Base-by-base conservation (phyloP, 148 eudicot species). In the Chenopodium quinoa region DNA sequence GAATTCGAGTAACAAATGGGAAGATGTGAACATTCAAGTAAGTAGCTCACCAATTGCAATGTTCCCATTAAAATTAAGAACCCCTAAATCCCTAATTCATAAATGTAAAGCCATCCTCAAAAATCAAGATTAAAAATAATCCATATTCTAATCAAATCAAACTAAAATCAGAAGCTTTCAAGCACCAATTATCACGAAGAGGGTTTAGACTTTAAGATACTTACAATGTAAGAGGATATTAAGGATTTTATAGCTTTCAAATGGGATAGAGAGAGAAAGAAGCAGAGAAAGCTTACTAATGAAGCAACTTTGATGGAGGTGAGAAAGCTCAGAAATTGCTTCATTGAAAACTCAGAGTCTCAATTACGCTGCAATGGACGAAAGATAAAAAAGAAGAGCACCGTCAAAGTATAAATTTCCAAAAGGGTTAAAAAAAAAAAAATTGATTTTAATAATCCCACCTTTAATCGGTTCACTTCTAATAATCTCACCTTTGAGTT, bases 51-150 rank as follows among this genome's bases (percentile, higher is more conserved):
- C 62, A 82, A 81, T 78, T 81, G 37, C 71, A 64, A 50, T 52
- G 34, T 37, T 66, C 87, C 84, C 84, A 85, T 81, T 70, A 85
- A 78, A 70, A 75, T 80, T 23, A 76, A 69, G 60, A 77, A 1
- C 69, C 23, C 23, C 23, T 23, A 23, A 23, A 23, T 23, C 69
- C 72, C 34, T 14, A 71, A 13, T 14, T 47, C 73, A 69, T 31
- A 79, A 79, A 80, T 58, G 10, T 31, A 29, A 2, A 79, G 11
- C 71, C 62, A 52, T 78, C 69, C 73, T 79, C 17, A 14, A 82
- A 63, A 66, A 76, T 60, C 40, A 47, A 50, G 13, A 71, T 29
- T 1, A 20, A 7, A 3, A 54, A 16, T 23, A 13, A 66, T 47
- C 40, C 6, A 44, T 29, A n/a, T 23, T 19, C 68, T 20, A 19